A percentile compares a stretch with the other conserved stretches of the same genome.
phyloP scores from a whole-genome alignment of 169 alveolate species.

The Miamiensis avidus region DNA sequence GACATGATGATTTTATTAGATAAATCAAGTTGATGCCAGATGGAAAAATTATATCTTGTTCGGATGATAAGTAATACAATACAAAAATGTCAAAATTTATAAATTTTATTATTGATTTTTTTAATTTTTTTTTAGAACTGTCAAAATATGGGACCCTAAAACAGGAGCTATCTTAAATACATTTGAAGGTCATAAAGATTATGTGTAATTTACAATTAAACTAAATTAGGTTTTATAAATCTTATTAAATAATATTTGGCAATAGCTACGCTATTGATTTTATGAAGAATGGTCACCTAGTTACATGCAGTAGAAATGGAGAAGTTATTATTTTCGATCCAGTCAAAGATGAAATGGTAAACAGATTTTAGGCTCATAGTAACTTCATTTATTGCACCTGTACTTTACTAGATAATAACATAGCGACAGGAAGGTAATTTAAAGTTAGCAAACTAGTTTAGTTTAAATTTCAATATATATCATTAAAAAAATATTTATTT shows the following conservation, averaged over 20 bases:
- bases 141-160: conserved; percentile 25
- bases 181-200: conserved; percentile 20
- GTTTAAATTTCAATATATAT: not conserved
- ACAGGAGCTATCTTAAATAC: conserved; percentile 27
- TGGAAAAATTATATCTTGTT: conserved; percentile 6
- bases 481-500: not conserved
- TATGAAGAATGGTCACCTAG: conserved; percentile 11
- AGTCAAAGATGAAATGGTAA: conserved; percentile 1
- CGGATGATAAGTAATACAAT: conserved; percentile 15
- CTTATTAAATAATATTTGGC: no score
- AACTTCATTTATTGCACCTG: conserved; percentile 8
- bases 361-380: conserved; percentile 29
- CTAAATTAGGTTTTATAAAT: no score
- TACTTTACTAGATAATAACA: conserved; percentile 12
- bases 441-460: not conserved
- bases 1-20: conserved; percentile 27
- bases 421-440: conserved; percentile 24
- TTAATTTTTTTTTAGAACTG: conserved; percentile 2
- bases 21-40: conserved; percentile 6
- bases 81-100: not conserved
- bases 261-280: conserved; percentile 28
- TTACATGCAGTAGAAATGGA: conserved; percentile 27
- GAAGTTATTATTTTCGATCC: conserved; percentile 26
- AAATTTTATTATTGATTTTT: not conserved
- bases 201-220: not conserved